A percentile compares a stretch with the other conserved stretches of the same genome.
These are phyloP conservation scores for Bidens hawaiensis DNA, from an alignment of 140 eudicot species.

Conservation along the genomic window DNA sequence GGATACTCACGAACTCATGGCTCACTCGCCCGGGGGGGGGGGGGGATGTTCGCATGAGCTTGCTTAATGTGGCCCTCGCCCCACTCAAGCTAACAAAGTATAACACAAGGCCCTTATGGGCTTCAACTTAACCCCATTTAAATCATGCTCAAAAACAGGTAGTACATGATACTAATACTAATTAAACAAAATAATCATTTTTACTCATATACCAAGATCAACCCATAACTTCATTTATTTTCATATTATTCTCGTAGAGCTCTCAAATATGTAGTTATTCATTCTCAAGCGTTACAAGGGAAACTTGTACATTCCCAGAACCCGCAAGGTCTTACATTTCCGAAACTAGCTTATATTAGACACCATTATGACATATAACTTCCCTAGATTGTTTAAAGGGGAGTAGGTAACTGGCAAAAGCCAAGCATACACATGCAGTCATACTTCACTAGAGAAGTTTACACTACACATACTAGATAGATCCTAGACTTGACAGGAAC, in stretches of 20 bases:
- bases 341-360: neutral
- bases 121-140: neutral
- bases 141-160: neutral
- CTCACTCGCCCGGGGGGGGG: no score
- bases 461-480: neutral
- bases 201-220: neutral
- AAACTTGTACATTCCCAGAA: conserved; percentile 4
- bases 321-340: neutral
- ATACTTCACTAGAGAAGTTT: conserved; percentile 10
- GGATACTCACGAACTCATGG: no score
- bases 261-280: neutral
- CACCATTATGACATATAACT: conserved; percentile 6
- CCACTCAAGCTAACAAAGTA: neutral
- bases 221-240: neutral
- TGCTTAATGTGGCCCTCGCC: no score
- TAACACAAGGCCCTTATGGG: neutral
- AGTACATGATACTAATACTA: no score
- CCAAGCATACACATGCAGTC: neutral
- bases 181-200: neutral
- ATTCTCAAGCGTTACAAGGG: neutral
- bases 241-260: neutral
- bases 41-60: no score
- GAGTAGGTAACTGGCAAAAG: conserved; percentile 3
- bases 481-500: neutral
- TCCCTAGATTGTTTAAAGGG: conserved; percentile 9